phyloP scores from a whole-genome alignment of 2,329 filamentous ascomycete species.

The Nectriaceae sp. region DNA sequence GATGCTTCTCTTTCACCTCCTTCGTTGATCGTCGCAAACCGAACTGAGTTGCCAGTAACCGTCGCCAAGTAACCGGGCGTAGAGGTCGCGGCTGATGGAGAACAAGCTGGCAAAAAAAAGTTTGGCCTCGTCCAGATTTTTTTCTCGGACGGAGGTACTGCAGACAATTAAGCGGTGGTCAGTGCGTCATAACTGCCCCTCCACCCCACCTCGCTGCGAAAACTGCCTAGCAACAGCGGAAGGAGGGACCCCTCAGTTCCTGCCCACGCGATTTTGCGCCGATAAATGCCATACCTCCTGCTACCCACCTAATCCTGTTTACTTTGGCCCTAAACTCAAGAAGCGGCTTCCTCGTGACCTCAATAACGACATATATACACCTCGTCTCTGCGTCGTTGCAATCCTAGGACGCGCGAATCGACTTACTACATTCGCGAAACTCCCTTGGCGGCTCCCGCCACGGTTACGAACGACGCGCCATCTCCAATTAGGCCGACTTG shows the following conservation, averaged over 20 bases:
- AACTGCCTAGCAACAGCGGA: not conserved
- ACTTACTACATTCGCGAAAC: too few relatives aligned
- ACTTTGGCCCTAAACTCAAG: too few relatives aligned
- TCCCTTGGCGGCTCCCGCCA: conserved; percentile 2
- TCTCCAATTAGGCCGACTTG: not conserved
- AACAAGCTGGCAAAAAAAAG: conserved; percentile 29
- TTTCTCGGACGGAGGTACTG: conserved; percentile 27
- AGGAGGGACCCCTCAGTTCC: not conserved
- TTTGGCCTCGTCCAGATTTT: conserved; percentile 33
- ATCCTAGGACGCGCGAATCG: too few relatives aligned
- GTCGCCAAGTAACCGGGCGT: conserved; percentile 31
- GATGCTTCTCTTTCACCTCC: not conserved
- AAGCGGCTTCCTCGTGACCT: too few relatives aligned
- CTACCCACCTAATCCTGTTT: too few relatives aligned
- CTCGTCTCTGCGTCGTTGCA: too few relatives aligned
- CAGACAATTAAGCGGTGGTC: conserved; percentile 36
- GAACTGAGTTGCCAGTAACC: not conserved
- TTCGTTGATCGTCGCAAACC: too few relatives aligned
- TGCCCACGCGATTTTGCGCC: too few relatives aligned
- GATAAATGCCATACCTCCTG: too few relatives aligned
- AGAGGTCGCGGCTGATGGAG: conserved; percentile 16
- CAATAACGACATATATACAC: too few relatives aligned
- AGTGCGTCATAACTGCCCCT: conserved; percentile 33
- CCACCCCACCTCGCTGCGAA: conserved; percentile 24
- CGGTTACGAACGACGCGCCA: conserved; percentile 2